Evolutionary conservation across 306 rosid species (phyloP).

Genomic region (Gynostemma pentaphyllum): DNA sequence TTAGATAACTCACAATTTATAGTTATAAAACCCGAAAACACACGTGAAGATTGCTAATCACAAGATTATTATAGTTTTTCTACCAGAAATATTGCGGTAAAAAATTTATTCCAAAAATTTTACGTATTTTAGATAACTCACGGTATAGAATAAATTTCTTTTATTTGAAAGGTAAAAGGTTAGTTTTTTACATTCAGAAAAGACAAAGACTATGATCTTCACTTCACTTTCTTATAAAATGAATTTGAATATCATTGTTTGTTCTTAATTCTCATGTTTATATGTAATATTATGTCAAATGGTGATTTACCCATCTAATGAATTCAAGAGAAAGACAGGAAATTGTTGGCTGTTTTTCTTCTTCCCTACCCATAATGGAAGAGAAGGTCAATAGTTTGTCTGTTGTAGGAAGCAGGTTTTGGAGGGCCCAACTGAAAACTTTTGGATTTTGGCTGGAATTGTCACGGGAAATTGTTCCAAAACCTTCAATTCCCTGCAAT

Average conservation of each 20-base stretch:
- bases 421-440: slow-evolving; percentile 4
- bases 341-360: slow-evolving; percentile 4
- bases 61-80: too few relatives aligned
- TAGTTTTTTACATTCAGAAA: too few relatives aligned
- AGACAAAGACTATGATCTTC: too few relatives aligned
- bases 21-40: too few relatives aligned
- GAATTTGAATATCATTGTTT: not conserved
- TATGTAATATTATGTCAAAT: not conserved
- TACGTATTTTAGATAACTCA: too few relatives aligned
- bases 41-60: too few relatives aligned
- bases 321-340: slow-evolving; percentile 6
- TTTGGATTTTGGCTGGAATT: slow-evolving; percentile 11
- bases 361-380: slow-evolving; percentile 6
- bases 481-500: slow-evolving; percentile 13
- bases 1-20: too few relatives aligned
- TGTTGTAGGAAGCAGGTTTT: not conserved
- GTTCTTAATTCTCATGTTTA: not conserved
- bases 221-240: too few relatives aligned
- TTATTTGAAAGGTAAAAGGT: too few relatives aligned
- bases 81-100: too few relatives aligned
- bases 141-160: too few relatives aligned
- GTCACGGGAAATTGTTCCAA: slow-evolving; percentile 47
- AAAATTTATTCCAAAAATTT: too few relatives aligned
- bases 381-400: slow-evolving; percentile 13
- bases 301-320: not conserved